These are phyloP conservation scores for Pichia eremophila DNA, from an alignment of 805 yeast species.

Conservation along the genomic window DNA sequence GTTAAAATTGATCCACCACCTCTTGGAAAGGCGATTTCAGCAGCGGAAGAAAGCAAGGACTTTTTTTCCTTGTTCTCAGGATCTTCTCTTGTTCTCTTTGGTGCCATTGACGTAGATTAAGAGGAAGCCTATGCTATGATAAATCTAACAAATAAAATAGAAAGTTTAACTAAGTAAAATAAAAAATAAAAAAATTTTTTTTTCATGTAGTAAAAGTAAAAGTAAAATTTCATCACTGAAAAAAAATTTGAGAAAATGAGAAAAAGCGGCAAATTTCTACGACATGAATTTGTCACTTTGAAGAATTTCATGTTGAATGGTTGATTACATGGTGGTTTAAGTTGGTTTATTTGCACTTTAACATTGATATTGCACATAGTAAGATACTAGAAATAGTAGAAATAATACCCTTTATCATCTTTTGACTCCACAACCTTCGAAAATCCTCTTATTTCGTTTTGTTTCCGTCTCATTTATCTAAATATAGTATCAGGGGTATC, in stretches of 20 bases:
- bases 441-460: neutral
- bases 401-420: no score
- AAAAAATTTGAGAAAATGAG: neutral
- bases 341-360: no score
- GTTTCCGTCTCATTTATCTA: neutral
- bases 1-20: conserved; percentile 86
- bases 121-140: neutral
- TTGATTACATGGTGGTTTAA: no score
- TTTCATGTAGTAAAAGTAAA: neutral
- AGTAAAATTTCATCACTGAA: neutral
- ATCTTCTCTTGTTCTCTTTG: conserved; percentile 43
- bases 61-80: conserved; percentile 24
- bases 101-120: conserved; percentile 8
- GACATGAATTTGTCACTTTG: no score
- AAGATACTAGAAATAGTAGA: no score
- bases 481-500: neutral
- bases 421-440: neutral
- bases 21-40: conserved; percentile 77
- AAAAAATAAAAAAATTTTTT: neutral
- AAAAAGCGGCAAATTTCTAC: neutral
- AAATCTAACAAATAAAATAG: neutral
- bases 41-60: conserved; percentile 20
- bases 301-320: no score
- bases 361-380: no score
- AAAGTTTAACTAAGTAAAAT: neutral